phyloP scores from a whole-genome alignment of 106 monocot genomes.

The Iris macrosiphon region DNA sequence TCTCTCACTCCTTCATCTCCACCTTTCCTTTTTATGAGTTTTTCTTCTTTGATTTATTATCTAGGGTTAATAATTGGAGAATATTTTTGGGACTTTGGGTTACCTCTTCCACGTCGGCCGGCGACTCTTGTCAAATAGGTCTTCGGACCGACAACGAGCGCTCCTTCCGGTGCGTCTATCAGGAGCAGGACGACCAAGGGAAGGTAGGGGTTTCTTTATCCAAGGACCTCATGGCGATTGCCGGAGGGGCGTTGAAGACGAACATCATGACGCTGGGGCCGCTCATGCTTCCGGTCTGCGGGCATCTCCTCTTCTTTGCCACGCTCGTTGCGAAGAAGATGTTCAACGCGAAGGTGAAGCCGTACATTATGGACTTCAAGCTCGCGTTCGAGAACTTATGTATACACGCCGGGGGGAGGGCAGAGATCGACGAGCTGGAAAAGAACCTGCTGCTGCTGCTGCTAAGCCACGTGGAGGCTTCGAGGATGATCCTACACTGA shows the following conservation, averaged over 20 bases:
- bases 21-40: too few species aligned
- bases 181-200: slow-evolving; percentile 54
- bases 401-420: slow-evolving; percentile 59
- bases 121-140: slow-evolving; percentile 47
- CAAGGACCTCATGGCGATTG: slow-evolving; percentile 73
- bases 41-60: too few species aligned
- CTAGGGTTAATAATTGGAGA: too few species aligned
- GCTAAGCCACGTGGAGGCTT: slow-evolving; percentile 60
- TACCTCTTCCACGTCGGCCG: slow-evolving; percentile 58
- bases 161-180: slow-evolving; percentile 51
- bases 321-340: slow-evolving; percentile 59
- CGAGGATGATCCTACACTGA: slow-evolving; percentile 62
- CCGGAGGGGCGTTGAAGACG: slow-evolving; percentile 53
- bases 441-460: slow-evolving; percentile 53
- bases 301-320: slow-evolving; percentile 67
- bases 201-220: slow-evolving; percentile 61
- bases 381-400: slow-evolving; percentile 73
- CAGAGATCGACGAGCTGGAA: slow-evolving; percentile 72
- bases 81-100: too few species aligned
- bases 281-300: slow-evolving; percentile 50
- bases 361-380: slow-evolving; percentile 72
- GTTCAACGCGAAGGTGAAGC: slow-evolving; percentile 47
- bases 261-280: slow-evolving; percentile 73
- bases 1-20: too few species aligned
- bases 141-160: slow-evolving; percentile 40